Conservation (phyloP, 2,329 filamentous ascomycete genomes). For the Atkinsonella hypoxylon region DNA sequence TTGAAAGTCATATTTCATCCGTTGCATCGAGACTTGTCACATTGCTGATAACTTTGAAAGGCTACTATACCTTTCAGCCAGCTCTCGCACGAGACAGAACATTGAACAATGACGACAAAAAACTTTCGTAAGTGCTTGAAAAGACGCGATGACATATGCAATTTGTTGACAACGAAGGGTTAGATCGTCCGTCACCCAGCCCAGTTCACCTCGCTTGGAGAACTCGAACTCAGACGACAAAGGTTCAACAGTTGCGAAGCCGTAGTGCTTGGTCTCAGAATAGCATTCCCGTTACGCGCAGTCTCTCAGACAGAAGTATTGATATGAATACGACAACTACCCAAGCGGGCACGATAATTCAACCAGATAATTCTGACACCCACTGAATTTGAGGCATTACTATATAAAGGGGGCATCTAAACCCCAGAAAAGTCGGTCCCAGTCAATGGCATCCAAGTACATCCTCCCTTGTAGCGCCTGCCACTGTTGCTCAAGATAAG, state of each 20-base stretch:
- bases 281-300: not conserved
- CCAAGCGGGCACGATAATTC: no score
- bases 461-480: constrained; percentile 17
- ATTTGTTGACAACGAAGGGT: not conserved
- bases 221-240: not conserved
- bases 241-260: not conserved
- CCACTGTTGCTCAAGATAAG: constrained; percentile 16
- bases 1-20: not conserved
- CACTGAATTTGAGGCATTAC: not conserved
- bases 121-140: not conserved
- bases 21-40: not conserved
- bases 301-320: no score
- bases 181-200: not conserved
- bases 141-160: not conserved
- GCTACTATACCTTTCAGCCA: constrained; percentile 26
- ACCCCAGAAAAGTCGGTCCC: constrained; percentile 23
- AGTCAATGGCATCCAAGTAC: constrained; percentile 23
- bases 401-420: constrained; percentile 22
- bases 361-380: no score
- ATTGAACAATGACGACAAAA: constrained; percentile 2
- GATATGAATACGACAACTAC: no score
- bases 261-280: not conserved
- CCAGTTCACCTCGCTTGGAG: not conserved
- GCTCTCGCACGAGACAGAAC: constrained; percentile 16
- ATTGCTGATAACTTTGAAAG: constrained; percentile 11